phyloP scores from a whole-genome alignment of 2,329 filamentous ascomycete species.

The Acrocalymma vagum region DNA sequence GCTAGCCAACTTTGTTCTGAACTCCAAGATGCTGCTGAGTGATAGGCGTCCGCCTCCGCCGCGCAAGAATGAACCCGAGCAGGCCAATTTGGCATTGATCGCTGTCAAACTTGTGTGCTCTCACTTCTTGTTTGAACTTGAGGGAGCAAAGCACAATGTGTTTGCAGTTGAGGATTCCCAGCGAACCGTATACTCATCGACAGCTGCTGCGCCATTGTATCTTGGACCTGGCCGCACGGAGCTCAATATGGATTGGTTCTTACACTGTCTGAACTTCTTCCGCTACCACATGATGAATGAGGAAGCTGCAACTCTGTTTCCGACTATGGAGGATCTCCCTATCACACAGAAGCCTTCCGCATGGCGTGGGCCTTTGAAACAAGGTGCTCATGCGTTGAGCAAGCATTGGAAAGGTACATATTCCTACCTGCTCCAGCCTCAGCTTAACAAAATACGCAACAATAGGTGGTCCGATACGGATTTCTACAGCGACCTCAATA shows the following conservation, averaged over 20 bases:
- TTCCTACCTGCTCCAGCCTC: constrained; percentile 45
- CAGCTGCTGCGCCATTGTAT: constrained; percentile 50
- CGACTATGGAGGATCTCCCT: constrained; percentile 46
- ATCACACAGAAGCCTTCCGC: constrained; percentile 50
- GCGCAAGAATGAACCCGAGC: constrained; percentile 5
- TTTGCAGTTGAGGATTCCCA: constrained; percentile 57
- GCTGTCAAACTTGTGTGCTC: constrained; percentile 44
- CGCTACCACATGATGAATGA: constrained; percentile 56
- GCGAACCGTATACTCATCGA: constrained; percentile 51
- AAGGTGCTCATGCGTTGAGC: constrained; percentile 47
- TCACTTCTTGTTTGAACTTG: constrained; percentile 37
- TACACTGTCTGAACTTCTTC: constrained; percentile 63
- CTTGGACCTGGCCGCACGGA: constrained; percentile 41
- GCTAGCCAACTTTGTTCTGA: constrained; percentile 40
- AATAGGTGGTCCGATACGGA: constrained; percentile 25
- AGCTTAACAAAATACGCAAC: constrained; percentile 25
- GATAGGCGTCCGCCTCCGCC: constrained; percentile 27
- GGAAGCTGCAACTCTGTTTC: constrained; percentile 47
- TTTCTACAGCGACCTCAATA: constrained; percentile 40
- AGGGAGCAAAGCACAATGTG: constrained; percentile 25
- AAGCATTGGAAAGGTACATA: constrained; percentile 62
- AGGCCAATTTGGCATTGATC: constrained; percentile 24
- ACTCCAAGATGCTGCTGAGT: constrained; percentile 35
- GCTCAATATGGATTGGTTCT: constrained; percentile 56
- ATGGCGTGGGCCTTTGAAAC: constrained; percentile 49